Conservation (phyloP, 371 early-diverging fungal species). For the Lichtheimia corymbifera region DNA sequence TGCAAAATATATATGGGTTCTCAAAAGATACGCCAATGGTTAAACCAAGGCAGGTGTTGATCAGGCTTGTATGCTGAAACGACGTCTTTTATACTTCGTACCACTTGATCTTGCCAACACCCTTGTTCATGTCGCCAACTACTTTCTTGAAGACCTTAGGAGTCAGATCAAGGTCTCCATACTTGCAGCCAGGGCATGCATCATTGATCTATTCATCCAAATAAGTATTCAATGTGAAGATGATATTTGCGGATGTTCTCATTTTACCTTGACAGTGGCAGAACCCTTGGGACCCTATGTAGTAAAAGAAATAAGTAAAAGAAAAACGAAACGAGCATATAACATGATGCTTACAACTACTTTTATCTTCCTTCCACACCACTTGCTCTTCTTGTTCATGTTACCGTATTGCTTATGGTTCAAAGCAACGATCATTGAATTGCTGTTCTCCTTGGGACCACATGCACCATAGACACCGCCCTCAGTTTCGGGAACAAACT, state of each 20-base stretch:
- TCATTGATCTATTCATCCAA: too few relatives aligned
- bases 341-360: too few relatives aligned
- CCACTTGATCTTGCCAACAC: constrained; percentile 27
- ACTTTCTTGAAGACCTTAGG: constrained; percentile 25
- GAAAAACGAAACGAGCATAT: too few relatives aligned
- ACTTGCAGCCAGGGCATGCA: constrained; percentile 21
- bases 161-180: constrained; percentile 24
- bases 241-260: too few relatives aligned
- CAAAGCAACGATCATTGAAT: constrained; percentile 28
- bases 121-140: constrained; percentile 23
- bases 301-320: too few relatives aligned
- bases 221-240: too few relatives aligned
- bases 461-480: constrained; percentile 30
- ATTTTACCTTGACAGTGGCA: constrained; percentile 9
- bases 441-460: constrained; percentile 24
- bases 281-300: constrained; percentile 22
- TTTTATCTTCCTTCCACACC: constrained; percentile 26
- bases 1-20: too few relatives aligned
- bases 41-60: neutral
- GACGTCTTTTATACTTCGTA: constrained; percentile 3
- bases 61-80: neutral
- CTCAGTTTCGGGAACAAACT: constrained; percentile 11
- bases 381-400: constrained; percentile 21
- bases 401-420: constrained; percentile 26
- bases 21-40: too few relatives aligned